Percentiles rank a stretch among this genome's conserved stretches.
These are phyloP conservation scores for Ocimum tenuiflorum DNA, from an alignment of 257 asterid species.

Conservation along the genomic window DNA sequence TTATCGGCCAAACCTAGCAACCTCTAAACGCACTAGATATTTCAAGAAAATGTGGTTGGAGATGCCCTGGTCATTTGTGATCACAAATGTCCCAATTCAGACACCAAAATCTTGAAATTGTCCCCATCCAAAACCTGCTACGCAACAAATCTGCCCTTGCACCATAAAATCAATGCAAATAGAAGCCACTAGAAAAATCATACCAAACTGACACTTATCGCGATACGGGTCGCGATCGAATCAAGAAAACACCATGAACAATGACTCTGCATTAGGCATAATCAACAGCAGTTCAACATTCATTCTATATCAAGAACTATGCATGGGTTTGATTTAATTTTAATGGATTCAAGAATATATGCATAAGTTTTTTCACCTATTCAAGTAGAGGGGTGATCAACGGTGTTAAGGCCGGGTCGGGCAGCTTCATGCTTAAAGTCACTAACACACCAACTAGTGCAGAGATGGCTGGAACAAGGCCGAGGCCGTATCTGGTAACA, in stretches of 20 bases:
- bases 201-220: not conserved
- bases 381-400: conserved; percentile 46
- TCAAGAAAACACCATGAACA: not conserved
- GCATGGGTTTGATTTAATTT: not conserved
- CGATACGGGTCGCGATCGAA: not conserved
- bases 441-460: conserved; percentile 55
- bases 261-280: not conserved
- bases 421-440: conserved; percentile 62
- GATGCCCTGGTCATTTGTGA: not conserved
- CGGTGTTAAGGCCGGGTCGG: conserved; percentile 29
- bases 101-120: not conserved
- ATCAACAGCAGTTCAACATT: not conserved
- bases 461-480: conserved; percentile 71
- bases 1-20: not conserved
- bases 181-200: not conserved
- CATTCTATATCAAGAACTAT: not conserved
- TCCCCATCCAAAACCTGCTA: not conserved
- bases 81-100: conserved; percentile 6
- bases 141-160: not conserved
- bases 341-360: not conserved
- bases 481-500: conserved; percentile 57
- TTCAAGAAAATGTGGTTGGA: conserved; percentile 15
- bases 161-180: not conserved
- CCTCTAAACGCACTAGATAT: not conserved
- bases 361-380: conserved; percentile 16